A percentile compares a stretch with the other conserved stretches of the same genome.
Conservation (phyloP, 345 rosid species). For the Gossypium sturtianum region DNA sequence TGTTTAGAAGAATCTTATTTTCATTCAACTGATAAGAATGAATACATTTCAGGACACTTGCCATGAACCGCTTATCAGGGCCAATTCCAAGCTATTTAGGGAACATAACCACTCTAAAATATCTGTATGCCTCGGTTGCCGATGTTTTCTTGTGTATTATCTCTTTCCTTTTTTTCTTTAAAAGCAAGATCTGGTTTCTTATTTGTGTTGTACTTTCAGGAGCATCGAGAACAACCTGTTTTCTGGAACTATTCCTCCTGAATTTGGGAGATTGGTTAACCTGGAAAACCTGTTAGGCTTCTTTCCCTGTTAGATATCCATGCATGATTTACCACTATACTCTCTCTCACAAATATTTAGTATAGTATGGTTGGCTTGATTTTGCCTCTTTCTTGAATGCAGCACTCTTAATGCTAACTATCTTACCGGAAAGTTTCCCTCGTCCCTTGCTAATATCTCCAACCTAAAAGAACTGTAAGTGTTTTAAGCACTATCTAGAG, state of each 20-base stretch:
- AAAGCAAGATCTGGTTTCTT: too few relatives aligned
- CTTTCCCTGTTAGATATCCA: background rate
- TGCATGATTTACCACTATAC: background rate
- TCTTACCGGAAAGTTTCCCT: conserved; percentile 16
- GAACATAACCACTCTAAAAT: conserved; percentile 30
- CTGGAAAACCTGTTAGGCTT: conserved; percentile 10
- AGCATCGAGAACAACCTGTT: conserved; percentile 14
- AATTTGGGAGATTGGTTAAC: conserved; percentile 13
- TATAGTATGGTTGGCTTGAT: background rate
- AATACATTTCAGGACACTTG: conserved; percentile 28
- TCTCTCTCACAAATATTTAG: background rate
- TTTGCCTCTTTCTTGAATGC: background rate
- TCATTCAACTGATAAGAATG: background rate
- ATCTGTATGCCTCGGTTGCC: conserved; percentile 24
- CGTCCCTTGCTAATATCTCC: background rate
- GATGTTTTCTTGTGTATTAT: background rate
- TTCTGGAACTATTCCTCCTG: conserved; percentile 12
- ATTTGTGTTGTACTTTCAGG: background rate
- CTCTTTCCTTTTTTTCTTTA: background rate
- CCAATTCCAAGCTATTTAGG: conserved; percentile 34
- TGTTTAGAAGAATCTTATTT: background rate
- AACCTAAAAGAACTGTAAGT: conserved; percentile 3
- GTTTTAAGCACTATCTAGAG: background rate
- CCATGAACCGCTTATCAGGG: conserved; percentile 41
- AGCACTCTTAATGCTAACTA: conserved; percentile 10